phyloP scores from a whole-genome alignment of 257 asterid species.

The Knoxia roxburghii region DNA sequence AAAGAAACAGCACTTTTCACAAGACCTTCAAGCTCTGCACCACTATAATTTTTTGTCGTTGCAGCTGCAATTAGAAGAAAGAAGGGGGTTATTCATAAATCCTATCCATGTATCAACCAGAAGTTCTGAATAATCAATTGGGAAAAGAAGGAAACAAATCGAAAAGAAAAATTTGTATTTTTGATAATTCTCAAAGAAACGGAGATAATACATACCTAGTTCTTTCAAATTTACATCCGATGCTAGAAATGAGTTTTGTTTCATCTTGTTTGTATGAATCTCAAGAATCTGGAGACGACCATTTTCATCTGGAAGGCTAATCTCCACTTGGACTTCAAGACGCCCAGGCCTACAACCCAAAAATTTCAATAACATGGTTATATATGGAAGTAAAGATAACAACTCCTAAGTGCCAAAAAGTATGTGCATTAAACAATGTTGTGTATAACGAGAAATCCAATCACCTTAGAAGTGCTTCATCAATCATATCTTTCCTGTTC shows the following conservation, averaged over 20 bases:
- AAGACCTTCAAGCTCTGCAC: constrained; percentile 99
- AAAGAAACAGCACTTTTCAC: constrained; percentile 97
- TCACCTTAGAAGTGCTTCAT: constrained; percentile 98
- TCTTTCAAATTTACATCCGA: constrained; percentile 91
- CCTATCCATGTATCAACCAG: background rate
- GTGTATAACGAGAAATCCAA: background rate
- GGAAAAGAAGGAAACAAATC: background rate
- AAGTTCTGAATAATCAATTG: background rate
- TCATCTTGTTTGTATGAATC: constrained; percentile 96
- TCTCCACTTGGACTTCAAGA: constrained; percentile 98
- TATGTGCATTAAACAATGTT: background rate
- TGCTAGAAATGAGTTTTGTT: constrained; percentile 88
- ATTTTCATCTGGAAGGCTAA: constrained; percentile 98
- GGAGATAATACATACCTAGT: constrained; percentile 69
- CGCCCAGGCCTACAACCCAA: constrained; percentile 86
- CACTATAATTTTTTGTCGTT: constrained; percentile 90
- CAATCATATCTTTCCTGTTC: constrained; percentile 93
- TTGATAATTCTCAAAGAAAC: constrained; percentile 7
- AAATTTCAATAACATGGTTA: constrained; percentile 9
- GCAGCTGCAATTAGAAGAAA: constrained; percentile 64
- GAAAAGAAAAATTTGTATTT: background rate
- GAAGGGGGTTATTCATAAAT: constrained; percentile 3
- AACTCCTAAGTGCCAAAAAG: too few relatives aligned
- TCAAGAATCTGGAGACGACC: constrained; percentile 98
- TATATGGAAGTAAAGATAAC: too few relatives aligned